Percentiles rank a stretch among this genome's conserved stretches.
Evolutionary conservation across 306 rosid species (phyloP).

Genomic region (Quercus suber): DNA sequence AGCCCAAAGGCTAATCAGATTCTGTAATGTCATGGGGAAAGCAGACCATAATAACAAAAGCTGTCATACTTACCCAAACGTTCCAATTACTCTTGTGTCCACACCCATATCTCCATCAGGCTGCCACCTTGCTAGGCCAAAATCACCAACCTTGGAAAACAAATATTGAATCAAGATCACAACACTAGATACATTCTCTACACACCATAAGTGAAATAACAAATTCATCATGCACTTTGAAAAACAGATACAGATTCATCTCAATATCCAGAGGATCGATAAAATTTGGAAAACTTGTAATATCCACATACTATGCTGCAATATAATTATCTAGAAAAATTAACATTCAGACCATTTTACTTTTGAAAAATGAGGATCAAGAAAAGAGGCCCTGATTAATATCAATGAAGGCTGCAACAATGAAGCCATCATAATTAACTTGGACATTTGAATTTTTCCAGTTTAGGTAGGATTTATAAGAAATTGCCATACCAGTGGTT

Average conservation of each 20-base stretch:
- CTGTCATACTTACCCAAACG: slow-evolving; percentile 69
- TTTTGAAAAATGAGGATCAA: not conserved
- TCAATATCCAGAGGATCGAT: not conserved
- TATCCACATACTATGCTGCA: not conserved
- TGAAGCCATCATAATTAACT: slow-evolving; percentile 1
- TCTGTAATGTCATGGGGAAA: slow-evolving; percentile 1
- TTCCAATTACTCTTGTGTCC: slow-evolving; percentile 97
- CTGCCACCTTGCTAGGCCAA: slow-evolving; percentile 99
- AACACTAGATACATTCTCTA: slow-evolving; percentile 1
- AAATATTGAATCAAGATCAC: slow-evolving; percentile 17
- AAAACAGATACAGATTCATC: not conserved
- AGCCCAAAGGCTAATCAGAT: slow-evolving; percentile 16
- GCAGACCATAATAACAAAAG: not conserved
- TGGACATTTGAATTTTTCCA: not conserved
- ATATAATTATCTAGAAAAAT: not conserved
- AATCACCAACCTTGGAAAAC: slow-evolving; percentile 83
- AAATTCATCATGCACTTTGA: slow-evolving; percentile 20
- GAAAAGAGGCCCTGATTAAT: not conserved
- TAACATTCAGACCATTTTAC: not conserved
- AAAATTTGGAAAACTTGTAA: not conserved
- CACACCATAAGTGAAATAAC: not conserved
- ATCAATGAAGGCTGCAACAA: not conserved
- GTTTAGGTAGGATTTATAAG: not conserved
- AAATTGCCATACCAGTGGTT: slow-evolving; percentile 65
- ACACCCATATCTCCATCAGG: slow-evolving; percentile 97